Conservation (phyloP, 129 eudicot species). For the Dittrichia graveolens region DNA sequence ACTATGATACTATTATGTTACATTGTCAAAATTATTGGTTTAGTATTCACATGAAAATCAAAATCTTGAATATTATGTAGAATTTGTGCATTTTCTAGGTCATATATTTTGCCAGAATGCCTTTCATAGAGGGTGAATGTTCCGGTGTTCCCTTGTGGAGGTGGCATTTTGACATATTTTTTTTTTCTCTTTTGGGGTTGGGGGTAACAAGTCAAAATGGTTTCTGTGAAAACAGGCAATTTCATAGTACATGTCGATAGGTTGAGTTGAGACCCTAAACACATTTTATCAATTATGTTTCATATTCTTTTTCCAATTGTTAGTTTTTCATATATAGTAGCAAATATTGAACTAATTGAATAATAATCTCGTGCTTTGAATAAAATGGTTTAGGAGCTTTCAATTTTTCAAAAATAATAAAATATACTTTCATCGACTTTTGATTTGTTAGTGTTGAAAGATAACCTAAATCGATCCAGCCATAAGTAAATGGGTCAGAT, state of each 20-base stretch:
- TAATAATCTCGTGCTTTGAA: background rate
- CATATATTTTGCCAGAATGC: background rate
- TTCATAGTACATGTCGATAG: background rate
- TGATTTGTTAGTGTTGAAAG: background rate
- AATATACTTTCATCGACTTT: background rate
- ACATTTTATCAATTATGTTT: too few relatives aligned
- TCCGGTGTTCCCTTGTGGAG: background rate
- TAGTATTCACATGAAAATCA: background rate
- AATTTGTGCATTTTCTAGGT: background rate
- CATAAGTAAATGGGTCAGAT: background rate
- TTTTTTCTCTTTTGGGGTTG: background rate
- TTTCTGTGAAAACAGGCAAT: background rate
- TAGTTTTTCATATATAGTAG: background rate
- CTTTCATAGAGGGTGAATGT: background rate
- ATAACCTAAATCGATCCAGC: background rate
- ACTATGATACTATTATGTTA: background rate
- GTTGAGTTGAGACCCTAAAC: too few relatives aligned
- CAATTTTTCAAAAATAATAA: background rate
- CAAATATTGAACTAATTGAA: background rate
- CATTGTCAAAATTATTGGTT: constrained; percentile 16
- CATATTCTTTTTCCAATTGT: too few relatives aligned
- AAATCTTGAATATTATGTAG: background rate
- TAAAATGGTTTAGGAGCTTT: background rate
- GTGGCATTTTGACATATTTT: background rate
- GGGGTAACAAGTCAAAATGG: background rate